Base-by-base conservation (phyloP, 441 rosid genomes). In the Raphanus hybrid region DNA sequence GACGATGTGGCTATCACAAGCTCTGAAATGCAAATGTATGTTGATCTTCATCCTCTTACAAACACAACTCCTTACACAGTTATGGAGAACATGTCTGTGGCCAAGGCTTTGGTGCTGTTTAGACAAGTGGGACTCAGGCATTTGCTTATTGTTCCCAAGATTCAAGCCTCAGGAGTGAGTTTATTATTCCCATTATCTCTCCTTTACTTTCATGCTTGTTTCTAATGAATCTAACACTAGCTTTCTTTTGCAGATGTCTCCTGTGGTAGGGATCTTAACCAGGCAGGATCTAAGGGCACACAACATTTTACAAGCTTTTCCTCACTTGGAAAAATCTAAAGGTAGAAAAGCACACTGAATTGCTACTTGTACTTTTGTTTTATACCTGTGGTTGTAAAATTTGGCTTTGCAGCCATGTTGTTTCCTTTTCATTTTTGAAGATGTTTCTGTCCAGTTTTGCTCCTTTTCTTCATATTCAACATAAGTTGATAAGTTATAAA, bases 51-150 rank as follows among this genome's bases (percentile, higher is more conserved):
- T 87, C 93, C 97, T 71, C 87, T 93, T 6, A 86, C 93, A 64
- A 93, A 93, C 80, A 85, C 95, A 69, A 90, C 97, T 1, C 97
- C 98, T 34, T 90, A 83, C 82, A 90, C 95, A 1, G 98, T 91
- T 58, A 75, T 88, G 83, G 97, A 91, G 74, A 87, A 84, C 82
- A 87, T 87, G 88, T 93, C 97, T 2, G 95, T 89, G 52, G 97
- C 92, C n/a, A 93, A 91, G 81, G 97, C 98, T 39, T 58, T 90
- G 87, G 91, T 91, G 75, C 89, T 91, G 20, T 93, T 91, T 84
- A 71, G 98, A 66, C 88, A 80, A 85, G 88, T 87, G 16, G 98
- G 92, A 14, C 90, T 90, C 3, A 83, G 98, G 9, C 98, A 93
- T 78, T 45, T 89, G 88, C 87, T 91, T 69, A 64, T 93, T 3